phyloP scores from a whole-genome alignment of 208 protist genomes.

The Porcisia hertigi region DNA sequence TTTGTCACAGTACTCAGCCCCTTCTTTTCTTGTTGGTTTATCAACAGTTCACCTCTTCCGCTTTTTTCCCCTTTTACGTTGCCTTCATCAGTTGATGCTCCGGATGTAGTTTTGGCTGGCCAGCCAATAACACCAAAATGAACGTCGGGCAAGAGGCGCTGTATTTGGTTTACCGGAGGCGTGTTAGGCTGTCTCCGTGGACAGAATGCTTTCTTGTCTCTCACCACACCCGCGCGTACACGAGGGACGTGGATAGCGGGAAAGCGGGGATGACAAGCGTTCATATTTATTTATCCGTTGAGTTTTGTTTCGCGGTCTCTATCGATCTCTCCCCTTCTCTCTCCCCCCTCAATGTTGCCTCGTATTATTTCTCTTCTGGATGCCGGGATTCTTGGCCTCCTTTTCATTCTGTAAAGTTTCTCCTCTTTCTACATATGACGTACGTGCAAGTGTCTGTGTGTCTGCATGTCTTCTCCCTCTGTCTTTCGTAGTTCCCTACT shows the following conservation, averaged over 20 bases:
- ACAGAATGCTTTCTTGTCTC: not conserved
- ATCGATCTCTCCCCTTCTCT: not conserved
- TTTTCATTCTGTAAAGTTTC: not conserved
- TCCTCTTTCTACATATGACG: not conserved
- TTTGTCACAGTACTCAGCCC: not conserved
- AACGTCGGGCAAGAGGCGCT: not conserved
- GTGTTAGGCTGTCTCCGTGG: too few species aligned
- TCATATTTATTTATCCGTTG: not conserved
- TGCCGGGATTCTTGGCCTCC: not conserved
- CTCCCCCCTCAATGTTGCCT: too few species aligned
- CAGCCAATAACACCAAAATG: not conserved
- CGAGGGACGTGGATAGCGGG: not conserved
- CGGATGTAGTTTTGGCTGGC: not conserved
- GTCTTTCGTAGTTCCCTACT: too few species aligned
- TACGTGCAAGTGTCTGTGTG: too few species aligned
- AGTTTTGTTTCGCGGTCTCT: not conserved
- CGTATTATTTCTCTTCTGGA: not conserved
- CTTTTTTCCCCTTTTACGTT: not conserved
- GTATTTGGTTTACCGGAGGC: not conserved
- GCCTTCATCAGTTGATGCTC: not conserved
- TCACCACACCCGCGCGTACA: not conserved
- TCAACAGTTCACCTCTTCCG: not conserved
- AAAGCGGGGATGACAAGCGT: not conserved
- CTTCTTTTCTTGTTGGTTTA: not conserved
- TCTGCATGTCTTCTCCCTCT: too few species aligned